phyloP scores from a whole-genome alignment of 2,329 filamentous ascomycete genomes.

The Lithohypha guttulata region DNA sequence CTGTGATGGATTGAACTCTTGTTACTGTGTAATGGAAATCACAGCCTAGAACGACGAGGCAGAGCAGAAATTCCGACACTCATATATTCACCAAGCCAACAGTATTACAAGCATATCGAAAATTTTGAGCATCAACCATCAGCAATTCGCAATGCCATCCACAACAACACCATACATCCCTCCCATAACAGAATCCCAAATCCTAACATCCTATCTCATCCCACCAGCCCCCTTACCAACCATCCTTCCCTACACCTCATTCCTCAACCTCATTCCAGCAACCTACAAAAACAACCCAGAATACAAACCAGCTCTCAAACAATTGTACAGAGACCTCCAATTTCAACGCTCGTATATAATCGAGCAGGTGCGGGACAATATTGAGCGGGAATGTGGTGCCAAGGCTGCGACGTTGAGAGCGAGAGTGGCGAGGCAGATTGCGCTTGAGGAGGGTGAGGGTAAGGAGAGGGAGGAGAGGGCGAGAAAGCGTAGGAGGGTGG shows the following conservation, averaged over 20 bases:
- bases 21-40: too few relatives aligned
- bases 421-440: slow-evolving; percentile 10
- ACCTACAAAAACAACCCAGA: slow-evolving; percentile 35
- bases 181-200: slow-evolving; percentile 62
- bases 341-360: slow-evolving; percentile 58
- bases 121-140: too few relatives aligned
- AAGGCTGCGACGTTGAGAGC: slow-evolving; percentile 11
- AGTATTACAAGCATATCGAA: too few relatives aligned
- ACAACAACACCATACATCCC: too few relatives aligned
- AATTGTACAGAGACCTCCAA: slow-evolving; percentile 70
- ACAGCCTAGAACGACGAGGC: too few relatives aligned
- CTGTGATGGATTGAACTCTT: too few relatives aligned
- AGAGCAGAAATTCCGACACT: too few relatives aligned
- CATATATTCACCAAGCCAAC: too few relatives aligned
- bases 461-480: slow-evolving; percentile 29
- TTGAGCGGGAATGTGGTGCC: slow-evolving; percentile 50
- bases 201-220: slow-evolving; percentile 69
- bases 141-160: too few relatives aligned
- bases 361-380: slow-evolving; percentile 55
- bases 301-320: slow-evolving; percentile 37
- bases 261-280: slow-evolving; percentile 62
- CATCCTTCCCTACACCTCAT: slow-evolving; percentile 62
- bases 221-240: slow-evolving; percentile 63
- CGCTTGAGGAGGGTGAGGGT: slow-evolving; percentile 26
- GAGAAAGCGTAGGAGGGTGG: slow-evolving; percentile 15